Evolutionary conservation across 2,329 filamentous ascomycete species (phyloP).

Genomic region (Trichoderma arundinaceum): DNA sequence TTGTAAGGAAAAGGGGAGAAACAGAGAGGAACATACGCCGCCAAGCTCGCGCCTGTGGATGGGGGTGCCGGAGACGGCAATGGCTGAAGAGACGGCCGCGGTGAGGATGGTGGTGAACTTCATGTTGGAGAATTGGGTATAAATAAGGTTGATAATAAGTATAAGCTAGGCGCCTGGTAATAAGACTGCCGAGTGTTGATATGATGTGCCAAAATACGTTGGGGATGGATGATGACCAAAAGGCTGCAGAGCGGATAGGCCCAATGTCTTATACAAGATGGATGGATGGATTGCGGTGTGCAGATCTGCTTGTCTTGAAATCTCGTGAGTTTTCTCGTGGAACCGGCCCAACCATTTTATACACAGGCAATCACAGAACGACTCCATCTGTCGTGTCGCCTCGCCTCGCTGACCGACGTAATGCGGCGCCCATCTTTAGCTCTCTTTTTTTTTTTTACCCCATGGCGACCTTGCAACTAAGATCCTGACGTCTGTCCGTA

Average conservation of each 20-base stretch:
- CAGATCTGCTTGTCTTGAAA: conserved; percentile 10
- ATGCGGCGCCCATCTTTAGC: conserved; percentile 18
- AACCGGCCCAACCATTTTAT: conserved; percentile 4
- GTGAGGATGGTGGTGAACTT: conserved; percentile 39
- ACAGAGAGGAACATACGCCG: conserved; percentile 50
- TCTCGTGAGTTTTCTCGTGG: background rate
- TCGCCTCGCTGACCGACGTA: conserved; percentile 21
- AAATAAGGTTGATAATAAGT: too few species aligned
- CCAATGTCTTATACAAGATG: conserved; percentile 1
- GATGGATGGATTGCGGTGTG: background rate
- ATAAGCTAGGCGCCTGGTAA: too few species aligned
- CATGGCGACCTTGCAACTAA: background rate
- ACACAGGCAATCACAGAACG: background rate
- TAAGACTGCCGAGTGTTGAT: too few species aligned
- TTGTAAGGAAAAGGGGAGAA: background rate
- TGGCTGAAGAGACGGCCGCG: conserved; percentile 35
- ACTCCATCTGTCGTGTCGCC: background rate
- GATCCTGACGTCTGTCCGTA: conserved; percentile 25
- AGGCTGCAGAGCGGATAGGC: too few species aligned
- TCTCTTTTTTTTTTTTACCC: background rate
- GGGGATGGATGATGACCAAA: too few species aligned
- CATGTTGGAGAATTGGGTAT: conserved; percentile 37
- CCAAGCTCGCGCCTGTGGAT: conserved; percentile 52
- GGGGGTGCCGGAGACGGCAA: conserved; percentile 40
- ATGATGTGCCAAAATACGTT: too few species aligned